These are phyloP conservation scores for Suhomyces bokatorum DNA, from an alignment of 1,139 yeast genomes.

Conservation along the genomic window DNA sequence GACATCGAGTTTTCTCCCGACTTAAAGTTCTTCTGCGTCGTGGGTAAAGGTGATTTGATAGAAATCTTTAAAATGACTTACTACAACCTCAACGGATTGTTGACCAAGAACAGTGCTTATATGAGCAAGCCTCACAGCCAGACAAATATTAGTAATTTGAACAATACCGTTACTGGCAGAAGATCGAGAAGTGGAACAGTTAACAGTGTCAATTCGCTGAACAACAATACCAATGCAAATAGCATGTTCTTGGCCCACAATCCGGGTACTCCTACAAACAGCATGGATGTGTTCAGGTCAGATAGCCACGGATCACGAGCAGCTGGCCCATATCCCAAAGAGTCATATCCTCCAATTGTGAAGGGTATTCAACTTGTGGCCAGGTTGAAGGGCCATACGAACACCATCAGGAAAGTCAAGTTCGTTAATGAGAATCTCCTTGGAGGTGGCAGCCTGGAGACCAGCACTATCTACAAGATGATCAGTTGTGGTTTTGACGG, in stretches of 20 bases:
- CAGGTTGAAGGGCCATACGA: slow-evolving; percentile 64
- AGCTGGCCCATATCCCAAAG: slow-evolving; percentile 13
- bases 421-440: slow-evolving; percentile 27
- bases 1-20: slow-evolving; percentile 65
- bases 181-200: slow-evolving; percentile 43
- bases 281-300: slow-evolving; percentile 21
- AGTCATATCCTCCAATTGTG: slow-evolving; percentile 38
- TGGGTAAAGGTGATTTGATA: slow-evolving; percentile 60
- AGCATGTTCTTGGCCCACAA: slow-evolving; percentile 24
- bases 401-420: slow-evolving; percentile 56
- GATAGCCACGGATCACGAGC: slow-evolving; percentile 3
- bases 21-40: slow-evolving; percentile 57
- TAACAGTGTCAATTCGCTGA: slow-evolving; percentile 29
- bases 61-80: slow-evolving; percentile 52
- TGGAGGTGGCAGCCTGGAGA: slow-evolving; percentile 15
- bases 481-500: slow-evolving; percentile 76
- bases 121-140: slow-evolving; percentile 17
- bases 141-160: slow-evolving; percentile 14
- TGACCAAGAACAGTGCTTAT: slow-evolving; percentile 20
- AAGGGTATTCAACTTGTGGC: slow-evolving; percentile 47
- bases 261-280: slow-evolving; percentile 23
- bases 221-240: slow-evolving; percentile 11
- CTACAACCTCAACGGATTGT: slow-evolving; percentile 38
- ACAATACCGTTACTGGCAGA: slow-evolving; percentile 18
- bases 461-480: slow-evolving; percentile 46